Percentiles rank a stretch among this genome's conserved stretches.
phyloP scores from a whole-genome alignment of 208 protist species.

The Acanthamoeba royreba region DNA sequence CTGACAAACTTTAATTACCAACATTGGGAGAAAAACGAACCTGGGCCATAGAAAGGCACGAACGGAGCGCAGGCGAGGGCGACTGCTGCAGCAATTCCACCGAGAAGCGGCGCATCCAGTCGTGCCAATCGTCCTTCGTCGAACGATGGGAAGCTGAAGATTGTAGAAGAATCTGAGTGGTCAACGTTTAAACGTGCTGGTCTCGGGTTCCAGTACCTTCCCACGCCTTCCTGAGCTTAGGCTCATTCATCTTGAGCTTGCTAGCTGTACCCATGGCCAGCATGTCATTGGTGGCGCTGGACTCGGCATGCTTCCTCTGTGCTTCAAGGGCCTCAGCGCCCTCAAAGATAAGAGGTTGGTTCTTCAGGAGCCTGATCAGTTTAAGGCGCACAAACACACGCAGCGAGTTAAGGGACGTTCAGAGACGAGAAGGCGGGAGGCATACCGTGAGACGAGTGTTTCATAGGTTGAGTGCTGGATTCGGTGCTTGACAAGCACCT shows the following conservation, averaged over 20 bases:
- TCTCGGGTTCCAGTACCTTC: neutral
- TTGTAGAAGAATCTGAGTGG: conserved; percentile 42
- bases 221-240: conserved; percentile 81
- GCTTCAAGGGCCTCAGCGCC: neutral
- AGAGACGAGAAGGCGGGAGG: neutral
- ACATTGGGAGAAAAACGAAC: neutral
- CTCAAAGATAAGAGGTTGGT: conserved; percentile 55
- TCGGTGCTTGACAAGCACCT: conserved; percentile 60
- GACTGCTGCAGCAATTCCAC: conserved; percentile 86
- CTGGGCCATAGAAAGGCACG: conserved; percentile 81
- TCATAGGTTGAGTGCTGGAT: conserved; percentile 67
- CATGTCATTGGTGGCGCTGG: neutral
- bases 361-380: conserved; percentile 43
- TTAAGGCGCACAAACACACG: neutral
- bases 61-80: conserved; percentile 85
- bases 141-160: conserved; percentile 69
- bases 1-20: neutral
- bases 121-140: conserved; percentile 87
- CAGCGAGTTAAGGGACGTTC: neutral
- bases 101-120: conserved; percentile 89
- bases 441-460: conserved; percentile 40
- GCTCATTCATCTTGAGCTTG: conserved; percentile 67
- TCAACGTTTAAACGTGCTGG: neutral
- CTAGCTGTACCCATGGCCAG: neutral
- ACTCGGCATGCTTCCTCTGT: neutral